These are phyloP conservation scores for Carnegiea gigantea DNA, from an alignment of 179 eudicot species.

Conservation along the genomic window DNA sequence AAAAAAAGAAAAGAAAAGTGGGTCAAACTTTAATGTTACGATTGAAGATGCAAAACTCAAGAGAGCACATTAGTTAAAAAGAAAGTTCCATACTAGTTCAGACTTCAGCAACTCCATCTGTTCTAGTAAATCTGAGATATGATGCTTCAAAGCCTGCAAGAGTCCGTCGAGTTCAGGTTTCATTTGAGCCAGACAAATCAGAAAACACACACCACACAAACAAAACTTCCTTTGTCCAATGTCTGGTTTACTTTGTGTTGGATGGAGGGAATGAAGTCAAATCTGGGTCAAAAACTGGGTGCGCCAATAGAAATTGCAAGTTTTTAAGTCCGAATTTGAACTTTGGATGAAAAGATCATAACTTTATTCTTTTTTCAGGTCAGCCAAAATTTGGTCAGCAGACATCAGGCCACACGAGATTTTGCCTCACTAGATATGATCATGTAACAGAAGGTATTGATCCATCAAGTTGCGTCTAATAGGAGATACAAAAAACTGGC, in stretches of 20 bases:
- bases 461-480: background rate
- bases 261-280: background rate
- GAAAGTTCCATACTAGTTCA: slow-evolving; percentile 55
- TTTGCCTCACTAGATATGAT: background rate
- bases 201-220: background rate
- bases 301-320: background rate
- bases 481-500: background rate
- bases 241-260: background rate
- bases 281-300: background rate
- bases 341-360: background rate
- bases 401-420: background rate
- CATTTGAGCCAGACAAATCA: background rate
- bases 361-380: background rate
- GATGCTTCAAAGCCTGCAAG: slow-evolving; percentile 81
- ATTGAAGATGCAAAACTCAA: background rate
- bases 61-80: background rate
- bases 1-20: background rate
- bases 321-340: background rate
- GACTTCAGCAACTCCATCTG: slow-evolving; percentile 64
- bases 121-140: slow-evolving; percentile 53
- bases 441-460: background rate
- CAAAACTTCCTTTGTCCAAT: background rate
- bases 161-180: background rate
- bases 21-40: background rate
- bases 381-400: background rate